Conservation (phyloP, 2,329 filamentous ascomycete species). For the Ophiostoma piceae region DNA sequence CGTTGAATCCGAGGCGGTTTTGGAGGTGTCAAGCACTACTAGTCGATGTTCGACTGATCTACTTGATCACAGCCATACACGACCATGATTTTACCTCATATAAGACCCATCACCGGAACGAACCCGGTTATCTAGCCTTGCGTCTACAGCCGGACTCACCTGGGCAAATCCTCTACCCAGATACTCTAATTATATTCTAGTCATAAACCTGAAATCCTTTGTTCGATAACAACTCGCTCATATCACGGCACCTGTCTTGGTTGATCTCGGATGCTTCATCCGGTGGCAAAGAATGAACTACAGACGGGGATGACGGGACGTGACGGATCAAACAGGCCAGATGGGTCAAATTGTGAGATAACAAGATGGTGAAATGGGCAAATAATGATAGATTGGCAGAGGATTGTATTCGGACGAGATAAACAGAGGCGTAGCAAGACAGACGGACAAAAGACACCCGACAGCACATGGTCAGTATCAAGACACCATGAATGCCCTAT, state of each 20-base stretch:
- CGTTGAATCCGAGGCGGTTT: not conserved
- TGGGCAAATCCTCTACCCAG: not conserved
- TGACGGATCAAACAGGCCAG: not conserved
- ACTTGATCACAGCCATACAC: not conserved
- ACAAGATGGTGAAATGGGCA: not conserved
- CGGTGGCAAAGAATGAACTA: not conserved
- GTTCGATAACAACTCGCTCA: constrained; percentile 10
- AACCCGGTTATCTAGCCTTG: not conserved
- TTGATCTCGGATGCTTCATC: not conserved
- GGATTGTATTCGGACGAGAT: not conserved
- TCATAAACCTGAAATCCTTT: not conserved
- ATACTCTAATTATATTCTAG: too few species aligned
- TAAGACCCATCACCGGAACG: not conserved
- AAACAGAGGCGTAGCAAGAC: not conserved
- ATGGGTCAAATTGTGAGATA: not conserved
- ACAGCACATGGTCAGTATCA: not conserved
- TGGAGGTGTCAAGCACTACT: too few species aligned
- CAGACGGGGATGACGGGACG: not conserved
- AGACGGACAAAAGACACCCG: too few species aligned
- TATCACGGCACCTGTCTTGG: constrained; percentile 1
- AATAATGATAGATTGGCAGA: too few species aligned
- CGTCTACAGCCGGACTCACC: not conserved
- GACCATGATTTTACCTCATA: not conserved
- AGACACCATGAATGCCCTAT: not conserved
- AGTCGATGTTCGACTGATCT: not conserved